Evolutionary conservation across 352 stramenopile genomes (phyloP).

Genomic region (Phytophthora pluvialis): DNA sequence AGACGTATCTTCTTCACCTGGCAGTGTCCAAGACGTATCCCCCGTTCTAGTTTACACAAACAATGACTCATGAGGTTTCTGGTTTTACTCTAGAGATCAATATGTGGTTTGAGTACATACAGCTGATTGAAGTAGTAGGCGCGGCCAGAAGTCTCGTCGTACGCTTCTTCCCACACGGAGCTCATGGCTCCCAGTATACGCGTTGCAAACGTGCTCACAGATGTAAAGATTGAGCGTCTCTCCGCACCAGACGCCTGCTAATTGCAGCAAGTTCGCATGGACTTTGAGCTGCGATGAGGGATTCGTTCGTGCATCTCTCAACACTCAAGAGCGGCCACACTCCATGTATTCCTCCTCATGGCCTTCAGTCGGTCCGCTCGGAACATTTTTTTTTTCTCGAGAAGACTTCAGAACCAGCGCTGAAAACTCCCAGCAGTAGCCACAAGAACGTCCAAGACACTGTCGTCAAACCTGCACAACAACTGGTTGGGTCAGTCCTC

Average conservation of each 20-base stretch:
- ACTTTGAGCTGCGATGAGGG: no score
- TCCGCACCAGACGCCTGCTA: neutral
- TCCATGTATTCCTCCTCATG: no score
- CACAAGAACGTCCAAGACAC: no score
- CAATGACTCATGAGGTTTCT: neutral
- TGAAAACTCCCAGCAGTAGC: no score
- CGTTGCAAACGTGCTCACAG: neutral
- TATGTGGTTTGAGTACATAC: conserved; percentile 26
- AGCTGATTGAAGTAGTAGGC: conserved; percentile 67
- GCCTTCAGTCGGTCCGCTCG: no score
- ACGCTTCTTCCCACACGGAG: conserved; percentile 60
- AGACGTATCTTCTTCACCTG: conserved; percentile 30
- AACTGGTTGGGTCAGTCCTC: no score
- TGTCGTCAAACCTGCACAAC: no score
- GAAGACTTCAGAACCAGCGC: no score
- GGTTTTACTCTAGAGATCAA: neutral
- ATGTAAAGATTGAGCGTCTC: conserved; percentile 14
- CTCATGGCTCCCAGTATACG: conserved; percentile 4
- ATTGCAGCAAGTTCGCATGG: neutral
- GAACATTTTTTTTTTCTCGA: no score
- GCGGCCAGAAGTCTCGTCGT: conserved; percentile 43
- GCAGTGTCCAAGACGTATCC: conserved; percentile 61
- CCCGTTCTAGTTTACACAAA: conserved; percentile 44
- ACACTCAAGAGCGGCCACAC: no score
- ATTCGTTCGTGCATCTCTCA: no score